Evolutionary conservation across 2,329 filamentous ascomycete species (phyloP), one percentile per base, ranked within the genome.

Genomic region (Sporothrix variecibatus): DNA sequence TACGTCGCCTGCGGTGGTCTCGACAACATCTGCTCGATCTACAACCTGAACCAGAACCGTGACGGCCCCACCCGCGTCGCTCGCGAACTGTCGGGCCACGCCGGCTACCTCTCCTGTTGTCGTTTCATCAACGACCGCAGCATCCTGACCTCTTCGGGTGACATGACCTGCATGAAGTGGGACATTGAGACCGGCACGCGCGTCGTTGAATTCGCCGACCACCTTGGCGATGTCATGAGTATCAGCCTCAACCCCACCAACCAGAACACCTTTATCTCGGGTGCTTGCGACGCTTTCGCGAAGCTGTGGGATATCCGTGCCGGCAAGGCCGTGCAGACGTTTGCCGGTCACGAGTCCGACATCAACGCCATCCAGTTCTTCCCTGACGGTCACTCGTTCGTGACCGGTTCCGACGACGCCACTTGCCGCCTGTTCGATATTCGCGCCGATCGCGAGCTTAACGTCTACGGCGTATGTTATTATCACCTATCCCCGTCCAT

Each of bases 81-180:
- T 77, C 92, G 95, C 78, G 96, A 99, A 85, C 88, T 99, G 68
- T 98, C 96, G 43, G 96, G 96, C 60, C 96, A 99, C 83, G 97
- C 95, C 62, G 96, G 96, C 70, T 99, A 99, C 81, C 90, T 99
- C 62, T 97, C 94, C 28, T 99, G 96, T 92, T 98, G 96, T 83
- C 93, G 96, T 77, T 99, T 99, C 84, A 97, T 98, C 87, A 98
- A 97, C 83, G 96, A 99, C 86, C 92, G 96, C 81, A 94, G 94
- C 81, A 98, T 99, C 80, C 90, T 99, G 77, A 99, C 96, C 75
- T 98, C 96, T 0, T 99, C 96, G 2, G 96, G 96, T 77, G 96
- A 99, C 82, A 99, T 99, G 96, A 99, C 96, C 71, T 99, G 96
- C 84, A 98, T 98, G 92, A 93, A 98, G 81, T 99, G 96, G 96